These are phyloP conservation scores for Gliomastix tumulicola DNA, from an alignment of 2,329 filamentous ascomycete species.

Conservation along the genomic window DNA sequence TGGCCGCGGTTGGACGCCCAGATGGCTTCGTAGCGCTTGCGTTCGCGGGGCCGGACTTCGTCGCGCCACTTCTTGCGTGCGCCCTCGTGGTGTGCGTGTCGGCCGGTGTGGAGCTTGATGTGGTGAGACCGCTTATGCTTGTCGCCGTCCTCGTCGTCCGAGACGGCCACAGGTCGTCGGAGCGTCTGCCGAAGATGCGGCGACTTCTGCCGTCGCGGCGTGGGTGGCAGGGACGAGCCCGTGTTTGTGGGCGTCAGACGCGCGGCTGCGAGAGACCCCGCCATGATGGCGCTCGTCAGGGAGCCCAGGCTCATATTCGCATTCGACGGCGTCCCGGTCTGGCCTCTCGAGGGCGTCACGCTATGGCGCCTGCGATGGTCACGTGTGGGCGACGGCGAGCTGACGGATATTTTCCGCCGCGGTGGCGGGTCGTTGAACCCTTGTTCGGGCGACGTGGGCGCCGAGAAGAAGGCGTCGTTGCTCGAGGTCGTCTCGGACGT, in stretches of 20 bases:
- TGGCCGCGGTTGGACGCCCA: constrained; percentile 76
- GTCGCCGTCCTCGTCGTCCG: constrained; percentile 39
- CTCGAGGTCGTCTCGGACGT: constrained; percentile 11
- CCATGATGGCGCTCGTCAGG: constrained; percentile 68
- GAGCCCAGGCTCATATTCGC: constrained; percentile 51
- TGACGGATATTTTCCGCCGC: constrained; percentile 13
- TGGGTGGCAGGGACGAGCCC: constrained; percentile 22
- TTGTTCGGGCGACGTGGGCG: constrained; percentile 14
- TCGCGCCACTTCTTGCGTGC: constrained; percentile 72
- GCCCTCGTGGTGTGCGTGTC: constrained; percentile 72
- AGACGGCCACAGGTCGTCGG: constrained; percentile 27
- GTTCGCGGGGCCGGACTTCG: constrained; percentile 61
- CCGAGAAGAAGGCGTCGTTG: constrained; percentile 17
- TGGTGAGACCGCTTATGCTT: constrained; percentile 39
- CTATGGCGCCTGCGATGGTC: constrained; percentile 17
- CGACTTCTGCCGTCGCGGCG: constrained; percentile 35
- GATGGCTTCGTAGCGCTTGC: constrained; percentile 76
- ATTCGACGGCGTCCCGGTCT: too few species aligned
- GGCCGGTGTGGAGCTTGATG: constrained; percentile 45
- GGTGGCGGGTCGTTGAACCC: not conserved
- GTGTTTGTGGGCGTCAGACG: constrained; percentile 37
- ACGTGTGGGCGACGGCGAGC: constrained; percentile 27
- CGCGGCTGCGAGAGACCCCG: constrained; percentile 63
- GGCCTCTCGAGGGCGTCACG: constrained; percentile 18
- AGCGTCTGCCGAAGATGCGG: constrained; percentile 59